Evolutionary conservation across 2,329 filamentous ascomycete species (phyloP), one percentile per base, ranked within the genome.

Genomic region (Hymenoscyphus albidus): DNA sequence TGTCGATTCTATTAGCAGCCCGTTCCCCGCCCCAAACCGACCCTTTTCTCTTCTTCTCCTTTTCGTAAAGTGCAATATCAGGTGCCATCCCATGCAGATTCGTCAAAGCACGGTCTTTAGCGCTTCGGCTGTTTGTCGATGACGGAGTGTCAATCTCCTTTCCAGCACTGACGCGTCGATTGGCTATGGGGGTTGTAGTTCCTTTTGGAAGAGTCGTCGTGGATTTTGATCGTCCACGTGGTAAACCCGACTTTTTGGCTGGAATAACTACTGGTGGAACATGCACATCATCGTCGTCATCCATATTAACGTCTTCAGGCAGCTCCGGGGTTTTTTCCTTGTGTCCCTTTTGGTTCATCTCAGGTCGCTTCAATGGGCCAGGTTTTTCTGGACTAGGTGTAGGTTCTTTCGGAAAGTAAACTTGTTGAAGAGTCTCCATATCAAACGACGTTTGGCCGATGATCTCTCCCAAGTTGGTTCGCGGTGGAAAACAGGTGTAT

Each of bases 391-490:
- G 69, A 39, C 69, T 70, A 31, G 32, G 77, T 71, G 68, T 81
- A 78, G 22, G 82, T 62, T 76, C 74, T 39, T 63, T 68, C 14
- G 80, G 76, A 66, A 88, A 90, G 76, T 93, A 93, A 10, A 91
- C 79, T 7, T 86, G 85, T 62, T 85, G 81, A 51, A 92, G 82
- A 72, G 74, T 78, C 12, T 78, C 73, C 71, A 85, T 80, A 65
- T 97, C 89, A 62, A 98, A 85, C 67, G 87, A 87, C 0, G 92
- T 97, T 75, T 96, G 92, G 22, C 95, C 95, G 64, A 97, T 91
- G 62, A 98, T 86, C 76, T 98, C 95, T 61, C 93, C 91, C 5
- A 99, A 82, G 74, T 99, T 98, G 1, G 94, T 98, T 64, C 93
- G 85, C 12, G 85, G 83, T 16, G 95, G 95, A 70, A 98, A 99